Evolutionary conservation across 2,329 filamentous ascomycete species (phyloP).

Genomic region (Achaetomium macrosporum): DNA sequence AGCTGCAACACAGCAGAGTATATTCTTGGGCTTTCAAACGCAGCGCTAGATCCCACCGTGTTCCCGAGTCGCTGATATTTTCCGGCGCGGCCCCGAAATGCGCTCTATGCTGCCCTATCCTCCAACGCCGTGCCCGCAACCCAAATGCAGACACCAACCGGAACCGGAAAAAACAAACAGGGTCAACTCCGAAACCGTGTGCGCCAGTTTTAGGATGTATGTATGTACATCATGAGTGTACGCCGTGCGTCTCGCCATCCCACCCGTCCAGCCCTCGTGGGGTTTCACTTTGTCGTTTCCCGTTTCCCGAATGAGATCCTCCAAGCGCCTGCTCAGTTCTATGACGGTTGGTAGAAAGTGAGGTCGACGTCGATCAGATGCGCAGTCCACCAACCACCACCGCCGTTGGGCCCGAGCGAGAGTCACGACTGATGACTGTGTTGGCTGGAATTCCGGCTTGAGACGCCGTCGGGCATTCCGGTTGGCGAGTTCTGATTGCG

Average conservation of each 20-base stretch:
- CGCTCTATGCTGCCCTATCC: not conserved
- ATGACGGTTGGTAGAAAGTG: no score
- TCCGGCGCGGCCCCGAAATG: not conserved
- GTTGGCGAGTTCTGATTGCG: conserved; percentile 11
- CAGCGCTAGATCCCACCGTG: no score
- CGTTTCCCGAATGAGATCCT: not conserved
- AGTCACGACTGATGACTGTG: conserved; percentile 15
- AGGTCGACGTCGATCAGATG: not conserved
- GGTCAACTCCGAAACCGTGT: not conserved
- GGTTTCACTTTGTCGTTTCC: not conserved
- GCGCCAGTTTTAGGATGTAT: not conserved
- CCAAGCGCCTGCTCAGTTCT: not conserved
- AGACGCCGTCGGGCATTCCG: conserved; percentile 27
- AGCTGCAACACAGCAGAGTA: no score
- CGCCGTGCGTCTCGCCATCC: conserved; percentile 7
- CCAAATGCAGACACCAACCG: not conserved
- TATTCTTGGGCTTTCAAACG: no score
- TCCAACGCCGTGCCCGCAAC: conserved; percentile 8
- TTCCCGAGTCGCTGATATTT: not conserved
- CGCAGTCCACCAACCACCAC: not conserved
- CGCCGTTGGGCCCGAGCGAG: not conserved
- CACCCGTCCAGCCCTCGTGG: not conserved
- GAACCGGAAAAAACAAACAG: not conserved
- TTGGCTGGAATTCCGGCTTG: conserved; percentile 16
- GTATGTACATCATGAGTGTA: not conserved